Evolutionary conservation across 2,329 filamentous ascomycete genomes (phyloP).

Genomic region (Venturia pyrina): DNA sequence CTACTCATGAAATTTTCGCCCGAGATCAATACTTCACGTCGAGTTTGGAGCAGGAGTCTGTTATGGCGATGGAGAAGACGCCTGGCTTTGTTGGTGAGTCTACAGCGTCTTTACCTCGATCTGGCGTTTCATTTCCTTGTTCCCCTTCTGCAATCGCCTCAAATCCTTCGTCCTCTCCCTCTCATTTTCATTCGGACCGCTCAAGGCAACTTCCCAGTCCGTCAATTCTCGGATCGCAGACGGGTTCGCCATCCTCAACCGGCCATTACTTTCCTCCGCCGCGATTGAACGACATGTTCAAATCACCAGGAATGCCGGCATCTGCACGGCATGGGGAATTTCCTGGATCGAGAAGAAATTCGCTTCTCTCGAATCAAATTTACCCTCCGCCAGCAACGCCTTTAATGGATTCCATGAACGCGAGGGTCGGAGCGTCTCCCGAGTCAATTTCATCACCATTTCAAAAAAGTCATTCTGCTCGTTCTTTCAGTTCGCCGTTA

Average conservation of each 20-base stretch:
- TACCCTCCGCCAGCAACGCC: constrained; percentile 14
- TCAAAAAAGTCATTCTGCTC: constrained; percentile 15
- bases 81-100: constrained; percentile 12
- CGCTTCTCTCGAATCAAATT: constrained; percentile 19
- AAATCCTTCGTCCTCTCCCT: neutral
- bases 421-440: constrained; percentile 16
- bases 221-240: neutral
- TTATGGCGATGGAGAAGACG: constrained; percentile 7
- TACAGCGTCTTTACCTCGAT: neutral
- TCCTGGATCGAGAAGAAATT: constrained; percentile 10
- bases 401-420: constrained; percentile 15
- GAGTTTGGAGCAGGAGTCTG: constrained; percentile 5
- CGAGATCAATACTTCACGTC: constrained; percentile 9
- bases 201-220: neutral
- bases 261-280: neutral
- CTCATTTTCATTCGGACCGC: neutral
- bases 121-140: neutral
- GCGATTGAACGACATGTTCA: constrained; percentile 2
- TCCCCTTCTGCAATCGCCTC: constrained; percentile 6
- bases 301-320: constrained; percentile 7
- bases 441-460: constrained; percentile 15
- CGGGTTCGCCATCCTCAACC: constrained; percentile 4
- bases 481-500: constrained; percentile 18
- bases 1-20: constrained; percentile 11
- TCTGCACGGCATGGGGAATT: constrained; percentile 13